Evolutionary conservation across 139 green algal species (phyloP).

Genomic region (Picochlorum sp.): DNA sequence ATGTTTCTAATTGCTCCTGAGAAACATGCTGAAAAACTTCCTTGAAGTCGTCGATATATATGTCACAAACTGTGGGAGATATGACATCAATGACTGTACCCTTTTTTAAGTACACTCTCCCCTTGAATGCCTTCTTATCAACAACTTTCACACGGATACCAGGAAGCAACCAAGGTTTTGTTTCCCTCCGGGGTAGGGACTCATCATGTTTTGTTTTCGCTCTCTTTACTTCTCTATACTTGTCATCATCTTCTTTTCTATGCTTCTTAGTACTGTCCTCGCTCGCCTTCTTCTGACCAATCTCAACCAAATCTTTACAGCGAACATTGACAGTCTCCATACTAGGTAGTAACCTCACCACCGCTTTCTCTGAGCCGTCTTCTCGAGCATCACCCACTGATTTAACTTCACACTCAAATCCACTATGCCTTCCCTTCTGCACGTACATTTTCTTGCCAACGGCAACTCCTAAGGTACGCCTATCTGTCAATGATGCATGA

Average conservation of each 20-base stretch:
- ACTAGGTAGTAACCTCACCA: background rate
- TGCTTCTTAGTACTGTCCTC: background rate
- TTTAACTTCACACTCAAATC: slow-evolving; percentile 41
- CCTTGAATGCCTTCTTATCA: slow-evolving; percentile 50
- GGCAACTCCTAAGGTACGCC: slow-evolving; percentile 13
- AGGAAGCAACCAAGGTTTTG: slow-evolving; percentile 39
- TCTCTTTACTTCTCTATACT: slow-evolving; percentile 2
- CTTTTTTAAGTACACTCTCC: slow-evolving; percentile 70
- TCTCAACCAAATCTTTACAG: slow-evolving; percentile 8
- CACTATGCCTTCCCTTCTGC: slow-evolving; percentile 41
- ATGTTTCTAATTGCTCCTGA: slow-evolving; percentile 63
- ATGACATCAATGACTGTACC: slow-evolving; percentile 60
- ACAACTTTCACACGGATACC: slow-evolving; percentile 53
- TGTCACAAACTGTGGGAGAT: slow-evolving; percentile 41
- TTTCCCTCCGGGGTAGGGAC: too few species aligned
- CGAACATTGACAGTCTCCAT: background rate
- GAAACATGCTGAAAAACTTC: slow-evolving; percentile 35
- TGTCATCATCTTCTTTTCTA: background rate
- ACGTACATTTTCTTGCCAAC: slow-evolving; percentile 43
- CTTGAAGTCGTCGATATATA: slow-evolving; percentile 49
- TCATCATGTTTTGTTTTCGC: background rate
- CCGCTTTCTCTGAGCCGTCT: background rate
- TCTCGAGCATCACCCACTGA: background rate
- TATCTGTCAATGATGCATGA: background rate
- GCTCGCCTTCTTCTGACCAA: slow-evolving; percentile 24